A percentile compares a stretch with the other conserved stretches of the same genome.
phyloP scores from a whole-genome alignment of 192 early-diverging fungal species.

The Backusella australiensis region DNA sequence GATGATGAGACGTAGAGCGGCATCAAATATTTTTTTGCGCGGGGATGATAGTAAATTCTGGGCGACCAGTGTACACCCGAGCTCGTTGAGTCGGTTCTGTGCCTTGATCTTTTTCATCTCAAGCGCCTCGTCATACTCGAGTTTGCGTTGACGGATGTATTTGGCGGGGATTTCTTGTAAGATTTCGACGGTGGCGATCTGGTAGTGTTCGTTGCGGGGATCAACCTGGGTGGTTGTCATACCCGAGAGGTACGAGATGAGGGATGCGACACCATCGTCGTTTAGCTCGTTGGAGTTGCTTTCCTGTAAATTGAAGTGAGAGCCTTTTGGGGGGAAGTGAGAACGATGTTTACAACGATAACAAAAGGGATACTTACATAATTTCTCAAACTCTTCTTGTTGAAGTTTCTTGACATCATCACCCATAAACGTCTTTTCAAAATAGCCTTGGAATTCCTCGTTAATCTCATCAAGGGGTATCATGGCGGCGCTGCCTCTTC shows the following conservation, averaged over 20 bases:
- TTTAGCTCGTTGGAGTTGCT: not conserved
- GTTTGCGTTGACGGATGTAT: conserved; percentile 7
- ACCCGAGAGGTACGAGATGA: conserved; percentile 20
- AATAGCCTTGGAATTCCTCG: conserved; percentile 20
- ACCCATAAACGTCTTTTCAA: not conserved
- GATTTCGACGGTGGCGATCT: conserved; percentile 19
- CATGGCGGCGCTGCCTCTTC: not conserved
- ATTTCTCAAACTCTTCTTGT: conserved; percentile 24
- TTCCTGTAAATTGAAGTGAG: conserved; percentile 17
- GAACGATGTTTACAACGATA: too few species aligned
- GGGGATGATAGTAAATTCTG: conserved; percentile 26
- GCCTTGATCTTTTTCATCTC: conserved; percentile 16
- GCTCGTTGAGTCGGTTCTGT: conserved; percentile 17
- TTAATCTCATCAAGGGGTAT: conserved; percentile 10
- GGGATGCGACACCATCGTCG: conserved; percentile 13
- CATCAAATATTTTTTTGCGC: conserved; percentile 12
- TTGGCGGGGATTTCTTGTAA: conserved; percentile 15
- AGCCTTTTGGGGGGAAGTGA: not conserved
- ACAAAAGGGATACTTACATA: not conserved
- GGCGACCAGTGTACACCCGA: conserved; percentile 20
- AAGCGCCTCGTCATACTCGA: not conserved
- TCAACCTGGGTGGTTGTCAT: conserved; percentile 15
- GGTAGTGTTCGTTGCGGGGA: conserved; percentile 16
- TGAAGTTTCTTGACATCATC: conserved; percentile 15
- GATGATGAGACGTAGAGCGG: conserved; percentile 16